Percentiles rank a stretch among this genome's conserved stretches.
Evolutionary conservation across 2,329 filamentous ascomycete genomes (phyloP).

Genomic region (Pestalotiopsis sp.): DNA sequence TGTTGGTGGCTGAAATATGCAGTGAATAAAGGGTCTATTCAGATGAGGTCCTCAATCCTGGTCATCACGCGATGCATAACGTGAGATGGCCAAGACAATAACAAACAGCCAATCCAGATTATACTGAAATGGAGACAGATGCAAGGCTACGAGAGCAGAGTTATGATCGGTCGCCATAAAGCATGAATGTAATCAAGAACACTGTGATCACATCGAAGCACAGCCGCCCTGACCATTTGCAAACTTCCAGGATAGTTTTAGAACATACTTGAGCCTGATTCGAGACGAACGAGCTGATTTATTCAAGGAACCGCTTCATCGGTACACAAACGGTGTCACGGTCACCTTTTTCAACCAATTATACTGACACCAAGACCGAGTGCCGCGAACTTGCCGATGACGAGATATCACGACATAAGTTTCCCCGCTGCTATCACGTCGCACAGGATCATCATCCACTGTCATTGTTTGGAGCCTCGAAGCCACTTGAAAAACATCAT

Average conservation of each 20-base stretch:
- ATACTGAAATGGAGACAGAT: too few relatives aligned
- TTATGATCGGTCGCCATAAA: too few relatives aligned
- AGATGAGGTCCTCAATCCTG: constrained; percentile 4
- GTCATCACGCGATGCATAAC: not conserved
- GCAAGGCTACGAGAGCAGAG: too few relatives aligned
- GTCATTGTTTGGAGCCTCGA: not conserved
- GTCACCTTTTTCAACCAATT: not conserved
- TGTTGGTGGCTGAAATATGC: not conserved
- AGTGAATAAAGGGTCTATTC: not conserved
- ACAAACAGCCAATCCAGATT: not conserved
- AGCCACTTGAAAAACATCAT: too few relatives aligned
- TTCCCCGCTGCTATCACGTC: not conserved
- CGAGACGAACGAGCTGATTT: too few relatives aligned
- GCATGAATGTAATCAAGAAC: too few relatives aligned
- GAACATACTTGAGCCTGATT: too few relatives aligned
- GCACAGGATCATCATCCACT: not conserved
- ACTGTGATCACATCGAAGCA: too few relatives aligned
- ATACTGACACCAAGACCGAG: not conserved
- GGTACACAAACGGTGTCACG: not conserved
- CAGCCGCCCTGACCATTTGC: too few relatives aligned
- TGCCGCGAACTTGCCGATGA: not conserved
- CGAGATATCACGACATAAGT: constrained; percentile 8
- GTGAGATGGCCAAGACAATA: not conserved
- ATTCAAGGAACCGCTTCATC: not conserved
- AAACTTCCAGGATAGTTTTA: too few relatives aligned